These are phyloP conservation scores for Coemansia sp. DNA, from an alignment of 192 early-diverging fungal species.

Conservation along the genomic window DNA sequence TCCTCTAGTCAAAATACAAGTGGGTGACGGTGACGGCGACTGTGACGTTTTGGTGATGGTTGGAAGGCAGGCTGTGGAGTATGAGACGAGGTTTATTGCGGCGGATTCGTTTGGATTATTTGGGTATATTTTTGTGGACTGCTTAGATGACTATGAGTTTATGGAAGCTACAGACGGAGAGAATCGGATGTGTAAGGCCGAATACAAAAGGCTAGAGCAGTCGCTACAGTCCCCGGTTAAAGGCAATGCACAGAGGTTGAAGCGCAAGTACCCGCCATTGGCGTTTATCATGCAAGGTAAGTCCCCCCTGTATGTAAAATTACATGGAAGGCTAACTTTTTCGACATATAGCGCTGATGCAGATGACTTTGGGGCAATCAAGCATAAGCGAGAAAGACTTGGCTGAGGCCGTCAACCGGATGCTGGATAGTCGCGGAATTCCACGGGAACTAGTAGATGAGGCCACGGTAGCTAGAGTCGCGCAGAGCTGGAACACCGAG, in stretches of 20 bases:
- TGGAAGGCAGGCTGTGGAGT: background rate
- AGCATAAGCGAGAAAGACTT: background rate
- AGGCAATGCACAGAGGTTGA: slow-evolving; percentile 9
- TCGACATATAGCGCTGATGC: too few species aligned
- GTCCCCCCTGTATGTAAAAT: too few species aligned
- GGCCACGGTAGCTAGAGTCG: slow-evolving; percentile 45
- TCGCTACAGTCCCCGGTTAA: slow-evolving; percentile 10
- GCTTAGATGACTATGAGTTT: slow-evolving; percentile 35
- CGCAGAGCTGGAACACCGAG: slow-evolving; percentile 59
- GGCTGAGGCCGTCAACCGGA: background rate
- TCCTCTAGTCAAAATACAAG: slow-evolving; percentile 70
- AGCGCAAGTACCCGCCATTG: slow-evolving; percentile 38
- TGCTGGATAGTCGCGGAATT: slow-evolving; percentile 18
- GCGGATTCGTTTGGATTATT: slow-evolving; percentile 69
- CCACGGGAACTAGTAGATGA: slow-evolving; percentile 21
- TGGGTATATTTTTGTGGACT: slow-evolving; percentile 87
- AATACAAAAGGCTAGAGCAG: slow-evolving; percentile 17
- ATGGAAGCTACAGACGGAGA: slow-evolving; percentile 14
- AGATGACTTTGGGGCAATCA: background rate
- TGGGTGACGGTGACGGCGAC: slow-evolving; percentile 47
- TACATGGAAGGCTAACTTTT: too few species aligned
- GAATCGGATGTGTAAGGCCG: background rate
- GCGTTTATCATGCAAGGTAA: slow-evolving; percentile 38
- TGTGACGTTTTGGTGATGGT: slow-evolving; percentile 73
- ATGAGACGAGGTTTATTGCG: slow-evolving; percentile 57